phyloP scores from a whole-genome alignment of 768 basidiomycete genomes.

The Lyophyllum decastes region DNA sequence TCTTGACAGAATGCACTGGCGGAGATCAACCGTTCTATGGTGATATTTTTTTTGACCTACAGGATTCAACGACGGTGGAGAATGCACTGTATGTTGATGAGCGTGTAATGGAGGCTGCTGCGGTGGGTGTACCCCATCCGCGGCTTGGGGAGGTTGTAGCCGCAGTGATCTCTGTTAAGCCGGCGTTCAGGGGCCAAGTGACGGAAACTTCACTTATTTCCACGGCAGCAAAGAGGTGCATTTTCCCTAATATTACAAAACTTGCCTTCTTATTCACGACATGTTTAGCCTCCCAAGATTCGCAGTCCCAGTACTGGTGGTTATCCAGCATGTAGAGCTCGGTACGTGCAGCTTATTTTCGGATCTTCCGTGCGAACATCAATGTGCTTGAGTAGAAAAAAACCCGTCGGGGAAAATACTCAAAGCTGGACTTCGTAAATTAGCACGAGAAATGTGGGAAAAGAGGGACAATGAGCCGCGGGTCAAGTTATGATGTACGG shows the following conservation, averaged over 20 bases:
- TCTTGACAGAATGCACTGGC: neutral
- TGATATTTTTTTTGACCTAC: neutral
- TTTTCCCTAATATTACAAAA: neutral
- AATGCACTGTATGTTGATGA: conserved; percentile 51
- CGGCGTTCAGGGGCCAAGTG: conserved; percentile 35
- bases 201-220: conserved; percentile 42
- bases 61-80: conserved; percentile 51
- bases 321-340: conserved; percentile 39
- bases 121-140: conserved; percentile 50
- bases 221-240: conserved; percentile 37
- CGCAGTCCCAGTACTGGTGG: conserved; percentile 53
- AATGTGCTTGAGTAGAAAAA: neutral
- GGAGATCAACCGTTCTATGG: neutral
- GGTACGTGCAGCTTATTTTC: conserved; percentile 27
- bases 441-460: conserved; percentile 43
- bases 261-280: neutral
- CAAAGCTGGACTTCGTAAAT: conserved; percentile 40
- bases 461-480: conserved; percentile 16
- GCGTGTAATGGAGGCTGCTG: conserved; percentile 47
- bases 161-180: conserved; percentile 46
- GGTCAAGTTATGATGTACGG: neutral
- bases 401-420: conserved; percentile 44
- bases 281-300: conserved; percentile 43
- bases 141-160: conserved; percentile 25
- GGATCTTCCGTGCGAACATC: too few relatives aligned